Percentiles rank a stretch among this genome's conserved stretches.
Evolutionary conservation across 331 rosid species (phyloP).

Genomic region (Malus hybrid): DNA sequence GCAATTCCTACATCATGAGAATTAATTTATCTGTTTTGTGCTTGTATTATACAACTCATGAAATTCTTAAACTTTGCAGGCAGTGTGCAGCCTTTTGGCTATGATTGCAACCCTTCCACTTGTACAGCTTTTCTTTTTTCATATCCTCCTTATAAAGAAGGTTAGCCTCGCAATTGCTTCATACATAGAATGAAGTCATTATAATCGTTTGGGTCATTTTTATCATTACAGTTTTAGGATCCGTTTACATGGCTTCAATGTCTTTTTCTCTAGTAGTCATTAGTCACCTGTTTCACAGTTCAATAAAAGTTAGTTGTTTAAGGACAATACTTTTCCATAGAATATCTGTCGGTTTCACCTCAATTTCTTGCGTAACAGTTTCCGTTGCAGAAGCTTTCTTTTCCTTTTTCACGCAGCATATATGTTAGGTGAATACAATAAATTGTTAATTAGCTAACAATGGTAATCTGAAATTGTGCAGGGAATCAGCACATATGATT

Average conservation of each 20-base stretch:
- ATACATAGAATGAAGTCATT: background rate
- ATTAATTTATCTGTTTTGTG: background rate
- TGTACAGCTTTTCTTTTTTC: conserved; percentile 92
- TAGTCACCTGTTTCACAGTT: background rate
- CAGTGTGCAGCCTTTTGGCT: conserved; percentile 77
- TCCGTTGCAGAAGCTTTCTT: background rate
- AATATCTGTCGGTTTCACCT: background rate
- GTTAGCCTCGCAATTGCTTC: conserved; percentile 24
- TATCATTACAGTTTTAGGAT: background rate
- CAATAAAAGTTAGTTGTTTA: too few species aligned
- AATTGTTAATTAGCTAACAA: background rate
- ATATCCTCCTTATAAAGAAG: conserved; percentile 93
- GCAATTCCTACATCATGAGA: background rate
- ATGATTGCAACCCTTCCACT: conserved; percentile 94
- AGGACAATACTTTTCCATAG: background rate
- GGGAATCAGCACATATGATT: conserved; percentile 98
- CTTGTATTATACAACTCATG: background rate
- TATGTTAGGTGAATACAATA: background rate
- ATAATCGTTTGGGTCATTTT: background rate
- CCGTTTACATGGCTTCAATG: background rate
- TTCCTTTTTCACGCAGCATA: background rate
- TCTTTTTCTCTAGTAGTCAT: background rate
- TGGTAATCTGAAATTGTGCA: conserved; percentile 17
- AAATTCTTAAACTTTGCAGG: conserved; percentile 42
- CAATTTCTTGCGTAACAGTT: background rate